Evolutionary conservation across 2,329 filamentous ascomycete species (phyloP), one percentile per base, ranked within the genome.

Genomic region (Exserohilum rostratum): DNA sequence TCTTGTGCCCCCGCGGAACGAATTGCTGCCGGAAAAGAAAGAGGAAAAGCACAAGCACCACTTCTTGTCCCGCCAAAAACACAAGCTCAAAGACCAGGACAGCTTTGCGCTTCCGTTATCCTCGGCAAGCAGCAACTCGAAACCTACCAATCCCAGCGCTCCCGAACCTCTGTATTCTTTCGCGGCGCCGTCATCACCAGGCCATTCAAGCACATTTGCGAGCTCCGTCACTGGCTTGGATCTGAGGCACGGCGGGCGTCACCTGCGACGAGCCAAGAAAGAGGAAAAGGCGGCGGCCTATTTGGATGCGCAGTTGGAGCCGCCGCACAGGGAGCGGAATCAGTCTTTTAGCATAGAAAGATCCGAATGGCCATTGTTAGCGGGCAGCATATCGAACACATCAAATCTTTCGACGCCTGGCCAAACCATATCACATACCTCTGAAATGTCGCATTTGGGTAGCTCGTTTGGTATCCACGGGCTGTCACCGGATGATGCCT

Each of bases 191-290:
- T 83, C 87, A 6, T 91, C 88, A 56, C 89, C 90, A 1, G 87
- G 84, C 0, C 85, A 87, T 12, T 83, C 82, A 46, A 83, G 81
- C 47, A 83, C 84, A 29, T 96, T 98, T 71, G 83, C 87, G 33
- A 96, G 95, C 76, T 89, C 88, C 3, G 90, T 95, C 69, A 93
- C 90, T 55, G 90, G 89, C 0, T 79, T 93, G 38, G 90, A 93
- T 73, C 78, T 93, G 22, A 82, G 90, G 46, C 90, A 93, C 76
- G 90, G 89, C 37, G 90, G 88, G 1, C 84, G 89, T 37, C 89
- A 87, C 6, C 76, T 93, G 40, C 84, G 90, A 33, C 91, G 96
- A 70, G 96, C 93, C 58, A 81, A 82, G 62, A 82, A 80, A 56
- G 80, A 82, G 63, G 80, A 82, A 55, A 82, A 82, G 57, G 77